phyloP scores from a whole-genome alignment of 208 protist species.

The Strigomonas oncopelti region DNA sequence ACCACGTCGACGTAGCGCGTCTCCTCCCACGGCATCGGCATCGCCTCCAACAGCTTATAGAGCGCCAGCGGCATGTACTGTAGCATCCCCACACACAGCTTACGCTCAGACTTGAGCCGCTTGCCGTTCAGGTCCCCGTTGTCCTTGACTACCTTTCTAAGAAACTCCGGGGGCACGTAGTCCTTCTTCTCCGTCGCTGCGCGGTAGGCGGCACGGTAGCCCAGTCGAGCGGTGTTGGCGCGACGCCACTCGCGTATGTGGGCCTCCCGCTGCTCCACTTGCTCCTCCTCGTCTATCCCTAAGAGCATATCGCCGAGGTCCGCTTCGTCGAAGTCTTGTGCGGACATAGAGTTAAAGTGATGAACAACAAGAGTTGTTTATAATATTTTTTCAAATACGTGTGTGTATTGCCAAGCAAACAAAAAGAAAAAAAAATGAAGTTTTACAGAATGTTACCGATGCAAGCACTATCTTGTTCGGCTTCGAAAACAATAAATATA shows the following conservation, averaged over 20 bases:
- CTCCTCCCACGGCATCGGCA: constrained; percentile 99
- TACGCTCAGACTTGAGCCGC: constrained; percentile 99
- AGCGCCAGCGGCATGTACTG: constrained; percentile 99
- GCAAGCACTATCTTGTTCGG: neutral
- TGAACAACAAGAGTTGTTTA: neutral
- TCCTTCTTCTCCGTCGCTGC: constrained; percentile 68
- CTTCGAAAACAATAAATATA: neutral
- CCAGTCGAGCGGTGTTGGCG: constrained; percentile 66
- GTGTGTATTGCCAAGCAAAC: constrained; percentile 8
- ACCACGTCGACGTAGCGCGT: constrained; percentile 97
- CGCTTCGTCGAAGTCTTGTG: constrained; percentile 5
- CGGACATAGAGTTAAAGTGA: neutral
- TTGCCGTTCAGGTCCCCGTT: constrained; percentile 99
- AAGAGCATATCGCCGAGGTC: constrained; percentile 22
- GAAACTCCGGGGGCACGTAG: constrained; percentile 96
- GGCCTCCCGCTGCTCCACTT: constrained; percentile 28
- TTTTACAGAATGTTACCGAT: neutral
- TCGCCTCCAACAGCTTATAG: constrained; percentile 99
- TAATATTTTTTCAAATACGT: neutral
- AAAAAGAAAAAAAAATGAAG: constrained; percentile 6
- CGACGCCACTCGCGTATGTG: constrained; percentile 63
- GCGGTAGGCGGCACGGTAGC: constrained; percentile 63
- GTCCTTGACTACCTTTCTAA: constrained; percentile 99
- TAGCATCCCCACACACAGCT: constrained; percentile 99
- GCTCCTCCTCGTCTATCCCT: constrained; percentile 37